These are phyloP conservation scores for Madurella mycetomatis DNA, from an alignment of 2,329 filamentous ascomycete species.

Conservation along the genomic window DNA sequence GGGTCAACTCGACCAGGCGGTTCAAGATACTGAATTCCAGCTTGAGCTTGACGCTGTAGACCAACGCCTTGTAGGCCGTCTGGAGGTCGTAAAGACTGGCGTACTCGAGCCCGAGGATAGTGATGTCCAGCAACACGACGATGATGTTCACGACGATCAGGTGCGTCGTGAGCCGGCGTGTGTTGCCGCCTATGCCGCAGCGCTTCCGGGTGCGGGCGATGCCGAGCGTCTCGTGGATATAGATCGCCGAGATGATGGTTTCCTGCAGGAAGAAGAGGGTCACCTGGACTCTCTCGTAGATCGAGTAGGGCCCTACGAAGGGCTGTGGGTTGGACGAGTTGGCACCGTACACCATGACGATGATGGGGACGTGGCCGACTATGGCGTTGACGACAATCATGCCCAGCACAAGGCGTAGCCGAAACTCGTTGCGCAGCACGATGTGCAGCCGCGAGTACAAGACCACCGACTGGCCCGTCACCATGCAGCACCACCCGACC, in stretches of 20 bases:
- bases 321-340: slow-evolving; percentile 35
- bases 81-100: slow-evolving; percentile 8
- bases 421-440: slow-evolving; percentile 46
- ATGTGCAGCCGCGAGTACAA: slow-evolving; percentile 60
- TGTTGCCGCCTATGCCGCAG: slow-evolving; percentile 17
- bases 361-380: slow-evolving; percentile 49
- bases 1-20: slow-evolving; percentile 17
- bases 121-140: slow-evolving; percentile 36
- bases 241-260: slow-evolving; percentile 48
- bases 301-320: slow-evolving; percentile 38
- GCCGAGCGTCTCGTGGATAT: slow-evolving; percentile 49
- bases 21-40: slow-evolving; percentile 24
- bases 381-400: slow-evolving; percentile 56
- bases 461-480: slow-evolving; percentile 58
- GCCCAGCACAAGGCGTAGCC: slow-evolving; percentile 46
- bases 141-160: slow-evolving; percentile 43
- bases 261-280: slow-evolving; percentile 54
- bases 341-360: slow-evolving; percentile 51
- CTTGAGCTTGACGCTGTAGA: slow-evolving; percentile 25
- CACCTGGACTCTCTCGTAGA: slow-evolving; percentile 53
- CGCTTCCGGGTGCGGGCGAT: slow-evolving; percentile 43
- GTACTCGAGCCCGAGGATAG: slow-evolving; percentile 30
- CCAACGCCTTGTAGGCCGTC: slow-evolving; percentile 19
- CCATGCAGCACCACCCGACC: slow-evolving; percentile 54
- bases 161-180: slow-evolving; percentile 44